Base-by-base conservation (phyloP, 2,329 filamentous ascomycete species). In the Phoma herbarum region DNA sequence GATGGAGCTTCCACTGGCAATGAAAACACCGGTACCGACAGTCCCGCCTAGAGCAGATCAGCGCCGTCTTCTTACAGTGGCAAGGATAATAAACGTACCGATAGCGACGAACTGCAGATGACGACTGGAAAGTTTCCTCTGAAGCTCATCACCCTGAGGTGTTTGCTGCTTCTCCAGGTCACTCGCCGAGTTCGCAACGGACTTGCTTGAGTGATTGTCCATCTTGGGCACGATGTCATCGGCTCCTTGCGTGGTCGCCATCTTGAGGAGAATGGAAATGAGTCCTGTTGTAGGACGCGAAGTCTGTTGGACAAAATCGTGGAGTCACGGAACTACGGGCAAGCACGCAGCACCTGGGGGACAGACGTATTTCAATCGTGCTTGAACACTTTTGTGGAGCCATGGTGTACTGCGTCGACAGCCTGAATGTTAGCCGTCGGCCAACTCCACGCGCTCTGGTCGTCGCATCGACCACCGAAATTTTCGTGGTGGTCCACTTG, bases 11-110 rank as follows among this genome's bases (percentile, higher is more conserved):
- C 83, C 83, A 39, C 80, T 80, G 31, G 82, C 81, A 47, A 85
- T 79, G 68, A 85, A 86, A 4, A 85, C 75, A 70, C 84, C 83
- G 28, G 83, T 84, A 41, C 83, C 83, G 52, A 85, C 83, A 37
- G 77, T 77, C 37, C 76, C 76, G 53, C 73, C 73, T 75, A 23
- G 20, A 28, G 3, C 7, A 51, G 20, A 31, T 69, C 49, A 69
- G 47, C 20, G 20, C 5, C 14, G 6, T 22, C 4, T 37, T 29
- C 23, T 35, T n/a, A 16, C 8, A 31, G 25, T 20, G 46, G 23
- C 16, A 31, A 23, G 50, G 25, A 20, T 29, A 26, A 20, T 41
- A 28, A 10, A 61, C 69, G 23, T 61, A 75, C 76, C 76, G 59
- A 78, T 77, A 9, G 76, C 76, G 41, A 78, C 75, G 53, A 78